Evolutionary conservation across 1,139 yeast genomes (phyloP), one percentile per base, ranked within the genome.

Genomic region (Sugiyamaella pinicola): DNA sequence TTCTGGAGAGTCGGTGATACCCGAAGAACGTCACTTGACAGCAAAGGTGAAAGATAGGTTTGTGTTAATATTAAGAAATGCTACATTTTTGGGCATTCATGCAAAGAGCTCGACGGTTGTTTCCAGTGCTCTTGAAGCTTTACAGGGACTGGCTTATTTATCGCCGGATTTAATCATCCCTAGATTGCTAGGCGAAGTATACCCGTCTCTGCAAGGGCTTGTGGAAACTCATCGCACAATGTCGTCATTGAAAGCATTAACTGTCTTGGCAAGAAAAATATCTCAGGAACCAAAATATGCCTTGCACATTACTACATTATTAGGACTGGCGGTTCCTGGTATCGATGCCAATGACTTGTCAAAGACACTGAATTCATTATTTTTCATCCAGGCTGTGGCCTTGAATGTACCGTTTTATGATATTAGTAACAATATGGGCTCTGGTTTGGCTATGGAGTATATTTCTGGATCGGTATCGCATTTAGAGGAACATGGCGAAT

Each of bases 291-390:
- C 87, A 1, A 69, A 83, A 1, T 89, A 79, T 66, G 76, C 96
- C 49, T 84, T 88, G 12, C 99, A 93, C 64, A 72, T 89, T 24
- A 81, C 95, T 0, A 81, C 95, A 53, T 73, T 93, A 18, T 67
- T 91, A 38, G 80, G 83, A 48, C 76, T 88, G 67, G 74, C 86
- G 0, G 69, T 91, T 12, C 88, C 91, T 0, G 96, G 95, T 19
- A 83, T 93, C 43, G 98, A 93, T 66, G 82, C 95, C 0, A 93
- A 91, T 67, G 99, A 93, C 69, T 76, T 90, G 51, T 79, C 76
- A 24, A 83, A 91, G 65, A 85, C 96, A 0, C 75, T 84, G 31
- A 78, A 81, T 50, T 81, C 96, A 0, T 72, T 91, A 48, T 82
- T 84, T 57, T 79, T 87, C 21, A 78, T 93, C 57, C 85, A 89